Base-by-base conservation (phyloP, 2,329 filamentous ascomycete species). In the Pezicula rhizophila region DNA sequence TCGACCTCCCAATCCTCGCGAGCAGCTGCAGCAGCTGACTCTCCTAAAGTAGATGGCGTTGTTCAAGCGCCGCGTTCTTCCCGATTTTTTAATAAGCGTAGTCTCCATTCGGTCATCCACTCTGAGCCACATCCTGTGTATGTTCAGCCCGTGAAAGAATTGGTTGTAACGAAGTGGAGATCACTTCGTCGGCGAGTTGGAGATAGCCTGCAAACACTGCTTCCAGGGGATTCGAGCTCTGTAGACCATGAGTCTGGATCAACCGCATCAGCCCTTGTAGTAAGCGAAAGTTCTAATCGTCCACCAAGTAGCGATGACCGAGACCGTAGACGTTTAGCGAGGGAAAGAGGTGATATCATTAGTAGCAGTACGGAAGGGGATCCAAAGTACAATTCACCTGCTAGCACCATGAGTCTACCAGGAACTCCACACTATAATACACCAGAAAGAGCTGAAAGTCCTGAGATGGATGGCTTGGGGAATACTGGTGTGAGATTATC, bases 41-140 rank as follows among this genome's bases (percentile, higher is more conserved):
- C 17, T 11, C 17, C 10, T 7, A 15, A 40, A 23, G 38, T 8
- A 14, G 11, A 40, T 11, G 38, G 17, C 5, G 17, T 18, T 39
- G 15, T 40, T 20, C 40, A 31, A 25, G 25, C 40, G 17, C 31
- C 40, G 4, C 40, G n/a, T 14, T 20, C 20, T 14, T 42, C 40
- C 3, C 12, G 25, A 31, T 8, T 14, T 31, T 31, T 31, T 7
- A 31, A 31, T 11, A 26, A 15, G 20, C 40, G 60, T 41, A 51
- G 50, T 6, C 35, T 62, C 12, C 54, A 60, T 10, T 50, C 59
- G 18, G 49, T 57, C 8, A 51, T 63, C 23, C 53, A 54, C 6
- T 62, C 59, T 1, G 61, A 63, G 20, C 57, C 57, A 11, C 60
- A 62, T 46, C 57, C 55, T 15, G 55, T 62, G 4, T 64, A 60